A percentile compares a stretch with the other conserved stretches of the same genome.
These are phyloP conservation scores for Phytophthora pluvialis DNA, from an alignment of 352 stramenopile genomes.

Conservation along the genomic window DNA sequence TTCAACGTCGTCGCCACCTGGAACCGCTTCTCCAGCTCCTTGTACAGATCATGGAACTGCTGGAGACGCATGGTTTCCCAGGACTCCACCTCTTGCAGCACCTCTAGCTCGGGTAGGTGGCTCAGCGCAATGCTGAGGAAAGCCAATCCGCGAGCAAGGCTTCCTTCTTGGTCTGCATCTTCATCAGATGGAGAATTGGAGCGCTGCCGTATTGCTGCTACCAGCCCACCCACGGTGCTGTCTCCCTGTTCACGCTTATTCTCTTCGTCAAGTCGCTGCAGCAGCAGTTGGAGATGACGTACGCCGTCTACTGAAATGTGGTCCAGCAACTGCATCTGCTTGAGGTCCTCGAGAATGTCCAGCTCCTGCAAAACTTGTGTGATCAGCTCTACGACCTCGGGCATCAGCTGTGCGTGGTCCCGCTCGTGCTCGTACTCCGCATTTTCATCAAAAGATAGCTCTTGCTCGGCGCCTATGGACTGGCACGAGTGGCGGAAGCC, in stretches of 20 bases:
- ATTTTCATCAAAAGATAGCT: slow-evolving; percentile 43
- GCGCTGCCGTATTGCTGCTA: slow-evolving; percentile 31
- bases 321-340: slow-evolving; percentile 85
- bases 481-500: slow-evolving; percentile 79
- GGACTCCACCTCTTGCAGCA: slow-evolving; percentile 37
- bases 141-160: slow-evolving; percentile 49
- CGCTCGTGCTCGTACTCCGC: slow-evolving; percentile 46
- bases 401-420: slow-evolving; percentile 49
- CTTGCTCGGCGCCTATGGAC: slow-evolving; percentile 66
- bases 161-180: slow-evolving; percentile 57
- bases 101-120: slow-evolving; percentile 45
- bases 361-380: slow-evolving; percentile 76
- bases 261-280: slow-evolving; percentile 48
- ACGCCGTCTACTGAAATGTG: slow-evolving; percentile 83
- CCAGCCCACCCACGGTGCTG: slow-evolving; percentile 37
- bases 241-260: slow-evolving; percentile 17
- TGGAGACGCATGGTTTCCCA: slow-evolving; percentile 52
- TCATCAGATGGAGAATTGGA: slow-evolving; percentile 31
- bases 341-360: slow-evolving; percentile 80
- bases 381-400: slow-evolving; percentile 77
- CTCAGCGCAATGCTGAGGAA: slow-evolving; percentile 58
- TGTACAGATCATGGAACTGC: slow-evolving; percentile 60
- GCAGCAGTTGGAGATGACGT: slow-evolving; percentile 66
- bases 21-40: slow-evolving; percentile 72
- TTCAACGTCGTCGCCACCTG: slow-evolving; percentile 87